phyloP scores from a whole-genome alignment of 2,329 filamentous ascomycete genomes.

The Bipolaris zeicola region DNA sequence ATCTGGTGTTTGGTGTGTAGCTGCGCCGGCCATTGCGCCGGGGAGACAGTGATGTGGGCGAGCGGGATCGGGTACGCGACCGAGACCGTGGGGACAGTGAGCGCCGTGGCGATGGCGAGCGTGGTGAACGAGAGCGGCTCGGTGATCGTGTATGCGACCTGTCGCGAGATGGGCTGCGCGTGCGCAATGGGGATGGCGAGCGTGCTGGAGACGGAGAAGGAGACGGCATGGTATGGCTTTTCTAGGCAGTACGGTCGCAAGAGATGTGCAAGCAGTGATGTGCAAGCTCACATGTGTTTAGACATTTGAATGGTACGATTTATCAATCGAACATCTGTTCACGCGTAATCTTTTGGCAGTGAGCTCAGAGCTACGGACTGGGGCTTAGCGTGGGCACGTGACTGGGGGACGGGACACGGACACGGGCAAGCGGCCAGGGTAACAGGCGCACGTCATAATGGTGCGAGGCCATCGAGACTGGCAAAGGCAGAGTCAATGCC shows the following conservation, averaged over 20 bases:
- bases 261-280: not conserved
- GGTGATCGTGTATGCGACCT: conserved; percentile 46
- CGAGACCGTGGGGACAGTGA: conserved; percentile 49
- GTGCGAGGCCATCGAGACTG: not conserved
- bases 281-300: not conserved
- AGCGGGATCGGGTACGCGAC: conserved; percentile 42
- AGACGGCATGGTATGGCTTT: conserved; percentile 25
- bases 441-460: not conserved
- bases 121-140: conserved; percentile 28
- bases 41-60: conserved; percentile 30
- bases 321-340: not conserved
- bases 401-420: conserved; percentile 6
- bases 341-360: conserved; percentile 25
- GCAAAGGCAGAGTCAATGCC: not conserved
- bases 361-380: conserved; percentile 11
- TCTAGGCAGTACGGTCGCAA: not conserved
- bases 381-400: conserved; percentile 21
- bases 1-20: conserved; percentile 37
- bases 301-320: not conserved
- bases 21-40: conserved; percentile 47
- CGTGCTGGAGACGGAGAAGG: conserved; percentile 33
- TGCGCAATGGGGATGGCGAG: conserved; percentile 33
- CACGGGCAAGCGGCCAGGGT: conserved; percentile 10
- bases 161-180: conserved; percentile 50
- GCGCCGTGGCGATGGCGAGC: conserved; percentile 41